Base-by-base conservation (phyloP, 768 basidiomycete genomes). In the Mycena filopes region DNA sequence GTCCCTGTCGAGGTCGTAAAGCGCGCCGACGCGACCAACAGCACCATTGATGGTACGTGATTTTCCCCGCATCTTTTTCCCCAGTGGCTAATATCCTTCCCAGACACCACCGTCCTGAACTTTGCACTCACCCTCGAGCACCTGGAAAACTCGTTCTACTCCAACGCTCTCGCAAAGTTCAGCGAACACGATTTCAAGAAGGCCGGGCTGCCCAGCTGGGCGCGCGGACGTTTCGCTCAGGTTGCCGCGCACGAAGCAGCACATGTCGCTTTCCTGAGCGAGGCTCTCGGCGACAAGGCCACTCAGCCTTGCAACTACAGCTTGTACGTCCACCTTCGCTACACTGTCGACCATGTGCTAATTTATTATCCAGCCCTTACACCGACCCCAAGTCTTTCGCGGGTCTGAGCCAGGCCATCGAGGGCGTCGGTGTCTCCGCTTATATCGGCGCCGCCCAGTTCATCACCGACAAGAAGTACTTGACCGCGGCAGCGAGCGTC, bases 251-350 rank as follows among this genome's bases (percentile, higher is more conserved):
- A 89, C 70, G 85, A 87, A 71, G 59, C 47, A 28, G 73, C 78
- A 3, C 89, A 90, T 73, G 84, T 86, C 68, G 57, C 70, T 12
- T 77, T 81, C 65, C 70, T 81, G 31, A 70, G 56, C 51, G 48
- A 47, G 1, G 75, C 75, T 2, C 75, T 89, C 33, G 87, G 88
- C 1, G 74, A 75, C 54, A 75, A 80, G 15, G 87, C 88, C 8
- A 80, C 83, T 13, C 56, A 84, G 71, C 80, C 88, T 0, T 91
- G 89, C 79, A 78, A 77, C 8, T 92, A 91, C 74, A 76, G 68
- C 60, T 91, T 90, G 85, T 86, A 65, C 33, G 82, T 75, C 12
- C 29, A 9, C 50, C 25, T 25, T 48, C 26, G 12, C 41, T 46
- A 47, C 23, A 9, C 20, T 13, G n/a, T 10, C 4, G 50, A 9